These are phyloP conservation scores for Cyberlindnera mississippiensis DNA, from an alignment of 805 yeast genomes.

Conservation along the genomic window DNA sequence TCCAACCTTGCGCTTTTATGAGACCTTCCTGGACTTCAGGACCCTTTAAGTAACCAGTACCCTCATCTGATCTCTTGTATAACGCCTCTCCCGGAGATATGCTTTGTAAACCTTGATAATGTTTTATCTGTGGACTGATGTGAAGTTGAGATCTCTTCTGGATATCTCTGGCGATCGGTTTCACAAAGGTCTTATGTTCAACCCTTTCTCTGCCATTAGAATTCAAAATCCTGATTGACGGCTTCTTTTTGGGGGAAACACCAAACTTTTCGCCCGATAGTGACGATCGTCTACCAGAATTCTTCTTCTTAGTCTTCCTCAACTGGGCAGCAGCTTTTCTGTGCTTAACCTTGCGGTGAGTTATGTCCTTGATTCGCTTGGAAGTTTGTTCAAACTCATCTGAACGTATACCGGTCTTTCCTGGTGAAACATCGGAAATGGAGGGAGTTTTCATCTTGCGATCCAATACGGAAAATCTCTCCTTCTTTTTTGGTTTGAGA, in stretches of 20 bases:
- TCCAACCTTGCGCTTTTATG: constrained; percentile 4
- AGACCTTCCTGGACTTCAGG: neutral
- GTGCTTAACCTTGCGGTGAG: too few species aligned
- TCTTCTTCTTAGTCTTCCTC: neutral
- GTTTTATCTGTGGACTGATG: neutral
- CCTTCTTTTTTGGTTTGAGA: neutral
- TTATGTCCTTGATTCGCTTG: too few species aligned
- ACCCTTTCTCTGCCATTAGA: constrained; percentile 1
- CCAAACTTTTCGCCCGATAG: constrained; percentile 8
- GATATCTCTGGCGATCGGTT: neutral
- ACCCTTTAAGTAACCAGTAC: too few species aligned
- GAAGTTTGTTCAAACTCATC: too few species aligned
- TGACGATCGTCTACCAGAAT: neutral
- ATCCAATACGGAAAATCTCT: constrained; percentile 12
- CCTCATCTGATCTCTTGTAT: constrained; percentile 2
- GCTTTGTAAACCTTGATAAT: neutral
- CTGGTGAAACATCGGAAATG: neutral
- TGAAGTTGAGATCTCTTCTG: neutral
- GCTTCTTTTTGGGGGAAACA: neutral
- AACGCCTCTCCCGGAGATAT: neutral
- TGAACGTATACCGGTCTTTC: neutral
- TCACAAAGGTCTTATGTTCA: neutral
- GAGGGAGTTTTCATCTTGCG: constrained; percentile 1
- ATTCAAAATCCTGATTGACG: constrained; percentile 4
- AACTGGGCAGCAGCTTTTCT: constrained; percentile 2